Conservation (phyloP, 805 yeast species). For the Candida maltosa region DNA sequence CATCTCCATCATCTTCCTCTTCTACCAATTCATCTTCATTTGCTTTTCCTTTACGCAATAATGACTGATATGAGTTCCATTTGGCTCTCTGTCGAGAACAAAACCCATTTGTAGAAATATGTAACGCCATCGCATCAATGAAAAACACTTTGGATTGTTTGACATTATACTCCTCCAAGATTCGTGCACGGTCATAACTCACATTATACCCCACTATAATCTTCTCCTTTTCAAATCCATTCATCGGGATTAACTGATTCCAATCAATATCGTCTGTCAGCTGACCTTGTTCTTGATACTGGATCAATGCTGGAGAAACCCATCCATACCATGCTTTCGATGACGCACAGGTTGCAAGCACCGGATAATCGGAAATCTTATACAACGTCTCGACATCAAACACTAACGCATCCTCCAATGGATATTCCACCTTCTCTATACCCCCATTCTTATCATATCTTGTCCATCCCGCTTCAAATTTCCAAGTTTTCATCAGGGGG, state of each 20-base stretch:
- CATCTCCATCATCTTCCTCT: conserved; percentile 9
- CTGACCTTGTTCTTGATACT: not conserved
- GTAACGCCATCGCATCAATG: conserved; percentile 90
- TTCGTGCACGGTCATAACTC: conserved; percentile 85
- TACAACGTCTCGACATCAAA: conserved; percentile 91
- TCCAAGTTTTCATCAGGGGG: conserved; percentile 50
- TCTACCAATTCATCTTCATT: conserved; percentile 20
- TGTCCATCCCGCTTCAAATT: conserved; percentile 73
- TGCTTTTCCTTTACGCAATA: conserved; percentile 37
- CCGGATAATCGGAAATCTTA: conserved; percentile 68
- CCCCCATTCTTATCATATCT: conserved; percentile 54
- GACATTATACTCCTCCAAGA: conserved; percentile 77
- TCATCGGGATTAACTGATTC: conserved; percentile 77
- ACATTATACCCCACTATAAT: conserved; percentile 88
- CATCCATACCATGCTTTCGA: conserved; percentile 86
- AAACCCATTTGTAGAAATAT: conserved; percentile 86
- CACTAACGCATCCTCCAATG: conserved; percentile 67
- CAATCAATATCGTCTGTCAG: conserved; percentile 16
- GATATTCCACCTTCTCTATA: conserved; percentile 62
- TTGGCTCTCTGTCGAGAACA: conserved; percentile 85
- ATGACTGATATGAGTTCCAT: conserved; percentile 68
- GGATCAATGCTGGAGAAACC: conserved; percentile 81
- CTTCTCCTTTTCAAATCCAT: conserved; percentile 41
- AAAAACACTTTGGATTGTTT: conserved; percentile 68
- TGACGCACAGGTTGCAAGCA: conserved; percentile 78